Base-by-base conservation (phyloP, 345 rosid genomes). In the Citrus reticulata region DNA sequence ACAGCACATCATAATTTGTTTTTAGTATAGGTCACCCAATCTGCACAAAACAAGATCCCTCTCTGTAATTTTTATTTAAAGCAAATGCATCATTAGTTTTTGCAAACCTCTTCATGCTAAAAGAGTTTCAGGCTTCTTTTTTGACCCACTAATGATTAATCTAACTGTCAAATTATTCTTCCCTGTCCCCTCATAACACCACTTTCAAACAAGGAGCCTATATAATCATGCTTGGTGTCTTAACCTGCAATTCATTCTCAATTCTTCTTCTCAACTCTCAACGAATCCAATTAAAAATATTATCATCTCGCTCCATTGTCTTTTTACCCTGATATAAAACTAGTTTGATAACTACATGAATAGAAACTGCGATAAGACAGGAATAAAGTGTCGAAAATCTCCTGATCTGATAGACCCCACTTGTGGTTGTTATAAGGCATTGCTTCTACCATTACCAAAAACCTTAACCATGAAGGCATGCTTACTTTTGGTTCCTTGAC, bases 111-210 rank as follows among this genome's bases (percentile, higher is more conserved):
- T 59, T 39, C 74, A 27, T 40, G 30, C 60, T 30, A 25, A 74
- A 35, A 35, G 63, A 74, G 57, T 60, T 71, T 75, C 74, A 72
- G 68, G 68, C 70, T 77, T 60, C 70, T 68, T 78, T 81, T 58
- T 68, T 79, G 76, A 73, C 64, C 77, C 76, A 20, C 70, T 79
- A 69, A 78, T 73, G 59, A 83, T 81, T 73, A 70, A 62, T 68
- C 30, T 39, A 83, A 83, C 49, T 67, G 85, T 68, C 81, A 84
- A 73, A 39, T 66, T 59, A 77, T 75, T 73, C 42, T 72, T 39
- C 13, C 51, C 34, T 78, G 86, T 79, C 87, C 30, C 80, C 71
- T 78, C 77, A 54, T 54, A 34, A 68, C 55, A 76, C 72, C 46
- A 73, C n/a, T 78, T 69, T 73, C 62, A 63, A 75, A 35, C 37